Conservation (phyloP, 176 grass and related monocot genomes). For the Triticum aestivum region DNA sequence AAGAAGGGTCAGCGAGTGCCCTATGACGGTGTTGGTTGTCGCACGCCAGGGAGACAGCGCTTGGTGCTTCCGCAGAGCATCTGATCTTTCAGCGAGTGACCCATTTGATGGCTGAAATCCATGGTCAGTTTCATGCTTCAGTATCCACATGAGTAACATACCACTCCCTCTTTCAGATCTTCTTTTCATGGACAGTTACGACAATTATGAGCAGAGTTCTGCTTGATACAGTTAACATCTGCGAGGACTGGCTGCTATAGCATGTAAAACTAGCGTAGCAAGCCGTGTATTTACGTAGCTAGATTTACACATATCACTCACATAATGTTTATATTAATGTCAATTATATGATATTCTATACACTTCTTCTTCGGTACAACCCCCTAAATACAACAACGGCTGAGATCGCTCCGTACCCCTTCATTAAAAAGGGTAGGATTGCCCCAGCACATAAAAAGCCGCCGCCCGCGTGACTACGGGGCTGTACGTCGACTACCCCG, state of each 20-base stretch:
- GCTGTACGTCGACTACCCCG: too few species aligned
- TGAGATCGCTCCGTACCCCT: too few species aligned
- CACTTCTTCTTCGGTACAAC: too few species aligned
- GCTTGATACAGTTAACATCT: neutral
- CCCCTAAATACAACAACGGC: too few species aligned
- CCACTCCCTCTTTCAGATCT: neutral
- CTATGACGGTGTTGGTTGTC: conserved; percentile 1
- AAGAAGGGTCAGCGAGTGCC: conserved; percentile 23
- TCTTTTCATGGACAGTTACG: neutral
- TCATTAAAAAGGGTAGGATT: too few species aligned
- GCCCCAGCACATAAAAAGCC: too few species aligned
- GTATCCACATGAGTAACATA: neutral
- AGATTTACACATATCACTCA: too few species aligned
- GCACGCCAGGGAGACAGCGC: neutral
- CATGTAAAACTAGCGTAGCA: too few species aligned
- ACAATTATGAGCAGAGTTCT: neutral
- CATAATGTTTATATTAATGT: too few species aligned
- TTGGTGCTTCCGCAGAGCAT: conserved; percentile 31
- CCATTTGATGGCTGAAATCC: conserved; percentile 29
- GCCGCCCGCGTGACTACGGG: too few species aligned
- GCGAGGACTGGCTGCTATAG: neutral
- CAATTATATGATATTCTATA: too few species aligned
- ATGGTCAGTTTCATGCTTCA: neutral
- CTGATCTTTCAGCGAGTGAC: conserved; percentile 38
- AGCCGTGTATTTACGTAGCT: too few species aligned